These are phyloP conservation scores for Penicillium verhagenii DNA, from an alignment of 495 filamentous ascomycete species.

Conservation along the genomic window DNA sequence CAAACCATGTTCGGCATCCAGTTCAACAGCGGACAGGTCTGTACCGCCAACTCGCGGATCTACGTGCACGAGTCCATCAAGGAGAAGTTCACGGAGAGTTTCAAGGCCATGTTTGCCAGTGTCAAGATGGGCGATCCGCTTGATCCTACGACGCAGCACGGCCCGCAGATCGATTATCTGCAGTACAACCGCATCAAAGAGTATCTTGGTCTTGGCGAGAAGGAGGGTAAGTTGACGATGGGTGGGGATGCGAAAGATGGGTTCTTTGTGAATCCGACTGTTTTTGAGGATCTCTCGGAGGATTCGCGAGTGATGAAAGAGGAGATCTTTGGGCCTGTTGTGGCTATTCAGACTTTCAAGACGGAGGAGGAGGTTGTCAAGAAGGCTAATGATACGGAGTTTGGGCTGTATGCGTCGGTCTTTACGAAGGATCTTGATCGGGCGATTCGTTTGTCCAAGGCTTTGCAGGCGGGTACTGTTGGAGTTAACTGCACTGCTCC, in stretches of 20 bases:
- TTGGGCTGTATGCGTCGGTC: slow-evolving; percentile 77
- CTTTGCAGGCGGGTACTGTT: slow-evolving; percentile 60
- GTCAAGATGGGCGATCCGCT: slow-evolving; percentile 76
- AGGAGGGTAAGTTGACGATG: slow-evolving; percentile 67
- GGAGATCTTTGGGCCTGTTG: slow-evolving; percentile 87
- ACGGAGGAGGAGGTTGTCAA: slow-evolving; percentile 77
- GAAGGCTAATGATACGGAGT: slow-evolving; percentile 79
- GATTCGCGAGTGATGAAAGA: slow-evolving; percentile 62
- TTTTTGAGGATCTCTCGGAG: slow-evolving; percentile 67
- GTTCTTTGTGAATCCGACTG: slow-evolving; percentile 67
- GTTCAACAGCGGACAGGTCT: slow-evolving; percentile 83
- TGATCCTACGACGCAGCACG: slow-evolving; percentile 67
- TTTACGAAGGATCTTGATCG: slow-evolving; percentile 77
- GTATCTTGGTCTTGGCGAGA: slow-evolving; percentile 72
- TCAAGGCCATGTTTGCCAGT: slow-evolving; percentile 64
- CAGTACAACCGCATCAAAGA: slow-evolving; percentile 78
- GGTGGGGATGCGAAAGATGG: slow-evolving; percentile 67
- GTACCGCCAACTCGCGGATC: slow-evolving; percentile 83
- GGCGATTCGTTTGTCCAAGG: slow-evolving; percentile 30
- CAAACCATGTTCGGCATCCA: slow-evolving; percentile 73
- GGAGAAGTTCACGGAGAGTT: slow-evolving; percentile 68
- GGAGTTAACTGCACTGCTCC: slow-evolving; percentile 79
- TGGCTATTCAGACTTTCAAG: slow-evolving; percentile 75
- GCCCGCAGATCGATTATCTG: slow-evolving; percentile 78
- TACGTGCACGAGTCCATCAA: slow-evolving; percentile 80